These are phyloP conservation scores for Curvularia eragrostidis DNA, from an alignment of 2,329 filamentous ascomycete species.

Conservation along the genomic window DNA sequence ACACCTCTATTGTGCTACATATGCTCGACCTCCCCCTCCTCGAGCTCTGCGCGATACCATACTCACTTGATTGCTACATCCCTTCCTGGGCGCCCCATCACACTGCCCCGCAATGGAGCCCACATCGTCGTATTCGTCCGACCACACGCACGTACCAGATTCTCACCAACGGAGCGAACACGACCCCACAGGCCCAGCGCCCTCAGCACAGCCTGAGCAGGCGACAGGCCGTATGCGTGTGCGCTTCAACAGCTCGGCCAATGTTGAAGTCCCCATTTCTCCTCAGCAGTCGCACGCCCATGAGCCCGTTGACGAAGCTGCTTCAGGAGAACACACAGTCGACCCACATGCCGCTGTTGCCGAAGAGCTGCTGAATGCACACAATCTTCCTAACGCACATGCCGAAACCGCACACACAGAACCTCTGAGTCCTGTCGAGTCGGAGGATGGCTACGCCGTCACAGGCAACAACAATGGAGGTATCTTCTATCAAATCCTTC, in stretches of 20 bases:
- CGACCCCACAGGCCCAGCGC: slow-evolving; percentile 12
- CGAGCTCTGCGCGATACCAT: background rate
- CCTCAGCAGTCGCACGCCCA: slow-evolving; percentile 18
- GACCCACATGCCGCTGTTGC: slow-evolving; percentile 29
- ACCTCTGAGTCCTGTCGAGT: slow-evolving; percentile 14
- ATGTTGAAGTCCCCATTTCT: slow-evolving; percentile 28
- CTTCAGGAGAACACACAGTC: slow-evolving; percentile 16
- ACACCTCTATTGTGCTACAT: slow-evolving; percentile 1
- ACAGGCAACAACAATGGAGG: slow-evolving; percentile 40
- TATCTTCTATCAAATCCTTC: slow-evolving; percentile 42
- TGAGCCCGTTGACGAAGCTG: slow-evolving; percentile 23
- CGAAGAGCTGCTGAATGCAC: slow-evolving; percentile 32
- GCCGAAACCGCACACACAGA: slow-evolving; percentile 21
- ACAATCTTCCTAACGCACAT: slow-evolving; percentile 23
- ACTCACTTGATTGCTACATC: background rate
- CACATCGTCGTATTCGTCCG: slow-evolving; percentile 22
- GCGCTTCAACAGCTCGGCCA: slow-evolving; percentile 40
- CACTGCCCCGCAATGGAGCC: slow-evolving; percentile 23
- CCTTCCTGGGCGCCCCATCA: background rate
- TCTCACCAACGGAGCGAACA: slow-evolving; percentile 18
- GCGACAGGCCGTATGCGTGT: slow-evolving; percentile 27
- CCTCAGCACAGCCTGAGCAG: slow-evolving; percentile 21
- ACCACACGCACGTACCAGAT: slow-evolving; percentile 20
- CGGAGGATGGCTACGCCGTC: slow-evolving; percentile 34
- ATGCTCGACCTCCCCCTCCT: background rate